phyloP scores from a whole-genome alignment of 1,284 basidiomycete species.

The Acaromyces ingoldii region DNA sequence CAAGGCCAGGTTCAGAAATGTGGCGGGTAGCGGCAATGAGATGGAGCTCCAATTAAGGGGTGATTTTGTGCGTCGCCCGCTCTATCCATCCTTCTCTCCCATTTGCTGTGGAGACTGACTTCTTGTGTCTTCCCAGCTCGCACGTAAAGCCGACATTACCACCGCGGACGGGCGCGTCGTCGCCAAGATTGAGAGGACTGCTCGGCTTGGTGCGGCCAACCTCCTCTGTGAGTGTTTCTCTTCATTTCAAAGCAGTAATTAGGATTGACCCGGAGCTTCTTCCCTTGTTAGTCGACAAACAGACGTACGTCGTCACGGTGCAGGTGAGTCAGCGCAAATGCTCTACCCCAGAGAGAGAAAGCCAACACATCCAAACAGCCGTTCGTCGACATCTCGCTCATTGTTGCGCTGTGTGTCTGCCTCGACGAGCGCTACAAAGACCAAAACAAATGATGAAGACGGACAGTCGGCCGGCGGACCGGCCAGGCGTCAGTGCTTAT shows the following conservation, averaged over 20 bases:
- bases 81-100: background rate
- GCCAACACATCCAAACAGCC: too few species aligned
- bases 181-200: conserved; percentile 17
- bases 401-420: conserved; percentile 54
- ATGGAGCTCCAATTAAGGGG: conserved; percentile 16
- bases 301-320: conserved; percentile 16
- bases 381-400: conserved; percentile 53
- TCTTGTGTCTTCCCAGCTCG: background rate
- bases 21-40: conserved; percentile 11
- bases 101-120: background rate
- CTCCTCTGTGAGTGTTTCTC: conserved; percentile 15
- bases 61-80: conserved; percentile 4
- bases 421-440: conserved; percentile 49
- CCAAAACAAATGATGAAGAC: too few species aligned
- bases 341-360: too few species aligned
- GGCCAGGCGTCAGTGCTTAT: too few species aligned
- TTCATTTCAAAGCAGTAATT: background rate
- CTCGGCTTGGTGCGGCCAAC: conserved; percentile 18
- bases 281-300: conserved; percentile 12
- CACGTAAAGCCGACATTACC: conserved; percentile 18
- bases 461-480: too few species aligned
- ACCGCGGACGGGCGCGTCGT: conserved; percentile 17
- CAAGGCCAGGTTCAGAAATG: conserved; percentile 18
- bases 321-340: too few species aligned
- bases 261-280: background rate